Evolutionary conservation across 768 basidiomycete species (phyloP).

Genomic region (Boletus rubropictus): DNA sequence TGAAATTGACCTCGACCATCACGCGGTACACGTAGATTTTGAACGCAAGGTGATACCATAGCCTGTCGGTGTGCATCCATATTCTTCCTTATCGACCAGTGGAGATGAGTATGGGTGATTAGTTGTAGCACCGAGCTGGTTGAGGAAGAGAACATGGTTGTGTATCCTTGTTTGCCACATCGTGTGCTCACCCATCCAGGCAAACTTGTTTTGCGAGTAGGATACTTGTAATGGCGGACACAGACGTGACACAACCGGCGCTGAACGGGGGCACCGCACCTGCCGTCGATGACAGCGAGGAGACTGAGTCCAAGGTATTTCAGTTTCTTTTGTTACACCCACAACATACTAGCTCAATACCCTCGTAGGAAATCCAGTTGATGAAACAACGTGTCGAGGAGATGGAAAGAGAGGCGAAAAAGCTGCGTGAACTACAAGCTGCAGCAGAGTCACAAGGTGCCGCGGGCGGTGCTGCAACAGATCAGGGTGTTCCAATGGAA

Average conservation of each 20-base stretch:
- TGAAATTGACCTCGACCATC: constrained; percentile 19
- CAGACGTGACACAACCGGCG: constrained; percentile 40
- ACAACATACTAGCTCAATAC: constrained; percentile 6
- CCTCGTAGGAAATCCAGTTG: constrained; percentile 70
- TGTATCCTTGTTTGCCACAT: constrained; percentile 28
- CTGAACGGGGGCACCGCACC: constrained; percentile 28
- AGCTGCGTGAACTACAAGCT: constrained; percentile 80
- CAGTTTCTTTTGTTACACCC: constrained; percentile 3
- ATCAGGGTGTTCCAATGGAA: constrained; percentile 51
- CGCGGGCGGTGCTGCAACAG: constrained; percentile 41
- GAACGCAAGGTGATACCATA: constrained; percentile 7
- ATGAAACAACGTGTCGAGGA: constrained; percentile 92
- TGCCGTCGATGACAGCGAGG: constrained; percentile 52
- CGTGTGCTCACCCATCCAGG: constrained; percentile 9
- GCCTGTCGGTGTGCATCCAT: neutral
- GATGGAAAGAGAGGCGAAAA: constrained; percentile 89
- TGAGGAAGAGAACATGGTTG: constrained; percentile 4
- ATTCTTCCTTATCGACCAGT: constrained; percentile 4
- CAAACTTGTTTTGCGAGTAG: constrained; percentile 23
- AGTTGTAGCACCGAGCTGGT: neutral
- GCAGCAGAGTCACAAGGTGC: constrained; percentile 57
- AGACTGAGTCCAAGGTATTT: constrained; percentile 56
- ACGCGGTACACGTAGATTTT: constrained; percentile 22
- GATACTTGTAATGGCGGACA: constrained; percentile 45
- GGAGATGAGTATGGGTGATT: neutral